Evolutionary conservation across 2,329 filamentous ascomycete genomes (phyloP).

Genomic region (Penicillium sp.): DNA sequence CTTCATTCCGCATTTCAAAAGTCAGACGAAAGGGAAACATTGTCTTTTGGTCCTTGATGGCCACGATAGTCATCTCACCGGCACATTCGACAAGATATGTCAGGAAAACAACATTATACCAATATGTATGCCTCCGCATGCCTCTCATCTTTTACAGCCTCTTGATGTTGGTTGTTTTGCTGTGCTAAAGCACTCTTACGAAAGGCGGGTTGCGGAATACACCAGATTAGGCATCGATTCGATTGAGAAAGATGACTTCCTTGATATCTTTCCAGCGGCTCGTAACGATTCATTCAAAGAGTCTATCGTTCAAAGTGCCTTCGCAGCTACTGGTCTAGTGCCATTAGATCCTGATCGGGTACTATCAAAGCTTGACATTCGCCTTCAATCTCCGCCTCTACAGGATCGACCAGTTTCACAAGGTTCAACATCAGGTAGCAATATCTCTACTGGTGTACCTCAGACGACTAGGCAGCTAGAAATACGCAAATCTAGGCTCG

Average conservation of each 20-base stretch:
- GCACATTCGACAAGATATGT: background rate
- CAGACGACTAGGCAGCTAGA: background rate
- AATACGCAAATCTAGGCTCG: background rate
- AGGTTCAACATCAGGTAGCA: background rate
- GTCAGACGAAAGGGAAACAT: too few relatives aligned
- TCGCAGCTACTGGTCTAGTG: background rate
- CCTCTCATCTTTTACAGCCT: too few relatives aligned
- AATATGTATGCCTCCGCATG: too few relatives aligned
- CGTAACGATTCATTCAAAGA: background rate
- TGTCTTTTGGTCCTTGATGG: background rate
- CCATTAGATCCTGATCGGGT: background rate
- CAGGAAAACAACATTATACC: background rate
- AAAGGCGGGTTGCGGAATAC: too few relatives aligned
- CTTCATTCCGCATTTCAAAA: background rate
- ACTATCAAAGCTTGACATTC: background rate
- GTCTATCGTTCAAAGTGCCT: background rate
- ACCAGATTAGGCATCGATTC: too few relatives aligned
- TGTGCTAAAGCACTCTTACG: too few relatives aligned
- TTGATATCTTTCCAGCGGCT: background rate
- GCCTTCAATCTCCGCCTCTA: conserved; percentile 4
- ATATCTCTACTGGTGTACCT: background rate
- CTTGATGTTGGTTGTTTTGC: too few relatives aligned
- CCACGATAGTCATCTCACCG: background rate
- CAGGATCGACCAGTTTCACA: background rate
- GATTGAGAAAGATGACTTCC: too few relatives aligned